A percentile compares a stretch with the other conserved stretches of the same genome.
phyloP scores from a whole-genome alignment of 1,139 yeast genomes.

The Kluyveromyces marxianus region DNA sequence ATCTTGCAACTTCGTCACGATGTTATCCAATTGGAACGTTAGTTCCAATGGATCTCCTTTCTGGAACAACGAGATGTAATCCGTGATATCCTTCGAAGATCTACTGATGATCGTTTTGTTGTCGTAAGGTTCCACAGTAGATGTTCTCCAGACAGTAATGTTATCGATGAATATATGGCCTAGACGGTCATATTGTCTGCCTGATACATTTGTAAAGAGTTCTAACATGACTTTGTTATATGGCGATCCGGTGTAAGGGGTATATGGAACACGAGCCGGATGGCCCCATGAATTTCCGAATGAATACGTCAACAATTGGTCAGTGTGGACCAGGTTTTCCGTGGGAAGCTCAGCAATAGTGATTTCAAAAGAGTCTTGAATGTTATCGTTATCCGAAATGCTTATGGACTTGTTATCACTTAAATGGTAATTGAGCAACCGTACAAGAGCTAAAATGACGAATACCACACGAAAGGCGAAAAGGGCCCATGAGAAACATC shows the following conservation, averaged over 20 bases:
- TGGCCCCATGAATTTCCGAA: conserved; percentile 57
- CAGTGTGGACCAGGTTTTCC: conserved; percentile 36
- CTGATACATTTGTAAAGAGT: conserved; percentile 50
- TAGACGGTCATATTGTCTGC: conserved; percentile 71
- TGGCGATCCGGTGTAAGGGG: conserved; percentile 31
- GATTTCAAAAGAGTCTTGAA: conserved; percentile 12
- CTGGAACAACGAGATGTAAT: conserved; percentile 46
- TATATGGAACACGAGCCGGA: conserved; percentile 39
- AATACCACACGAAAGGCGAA: not conserved
- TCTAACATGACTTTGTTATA: conserved; percentile 59
- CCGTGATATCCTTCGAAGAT: conserved; percentile 57
- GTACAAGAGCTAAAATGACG: not conserved
- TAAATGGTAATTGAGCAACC: not conserved
- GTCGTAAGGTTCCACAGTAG: conserved; percentile 66
- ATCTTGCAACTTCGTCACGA: conserved; percentile 46
- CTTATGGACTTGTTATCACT: not conserved
- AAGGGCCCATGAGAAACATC: not conserved
- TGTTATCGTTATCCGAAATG: not conserved
- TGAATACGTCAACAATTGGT: conserved; percentile 36
- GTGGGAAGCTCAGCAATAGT: conserved; percentile 12
- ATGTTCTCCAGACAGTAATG: conserved; percentile 73
- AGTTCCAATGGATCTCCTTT: conserved; percentile 31
- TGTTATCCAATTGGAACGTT: conserved; percentile 59
- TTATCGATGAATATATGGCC: conserved; percentile 63
- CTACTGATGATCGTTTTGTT: conserved; percentile 43